These are phyloP conservation scores for Chionographis japonica DNA, from an alignment of 106 monocot species.

Conservation along the genomic window DNA sequence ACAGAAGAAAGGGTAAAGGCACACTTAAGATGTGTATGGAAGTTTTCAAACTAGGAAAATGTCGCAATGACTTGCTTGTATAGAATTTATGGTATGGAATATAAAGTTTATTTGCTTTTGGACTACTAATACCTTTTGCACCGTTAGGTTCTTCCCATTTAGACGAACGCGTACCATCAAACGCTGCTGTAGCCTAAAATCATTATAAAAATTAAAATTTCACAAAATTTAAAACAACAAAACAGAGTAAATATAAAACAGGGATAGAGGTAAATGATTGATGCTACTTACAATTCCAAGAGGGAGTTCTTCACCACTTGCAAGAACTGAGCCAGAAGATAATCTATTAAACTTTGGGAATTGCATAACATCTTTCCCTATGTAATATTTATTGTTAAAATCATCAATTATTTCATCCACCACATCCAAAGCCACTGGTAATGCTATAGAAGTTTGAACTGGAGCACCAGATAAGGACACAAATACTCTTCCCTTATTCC, in stretches of 20 bases:
- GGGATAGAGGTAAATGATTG: not conserved
- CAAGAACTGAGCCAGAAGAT: constrained; percentile 67
- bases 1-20: too few relatives aligned
- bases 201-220: not conserved
- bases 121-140: constrained; percentile 63
- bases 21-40: too few relatives aligned
- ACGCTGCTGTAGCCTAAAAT: constrained; percentile 75
- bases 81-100: too few relatives aligned
- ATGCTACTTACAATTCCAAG: constrained; percentile 71
- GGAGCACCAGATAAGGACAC: constrained; percentile 52
- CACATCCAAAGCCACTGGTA: constrained; percentile 73
- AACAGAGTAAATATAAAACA: not conserved
- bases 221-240: not conserved
- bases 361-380: constrained; percentile 14
- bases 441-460: constrained; percentile 69
- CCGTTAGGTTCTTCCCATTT: constrained; percentile 99
- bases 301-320: constrained; percentile 91
- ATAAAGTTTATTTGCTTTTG: not conserved
- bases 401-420: constrained; percentile 57
- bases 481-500: constrained; percentile 28
- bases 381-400: constrained; percentile 6
- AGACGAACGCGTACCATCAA: constrained; percentile 63
- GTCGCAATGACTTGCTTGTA: too few relatives aligned
- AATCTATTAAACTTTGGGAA: constrained; percentile 61
- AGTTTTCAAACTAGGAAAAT: too few relatives aligned